Evolutionary conservation across 352 stramenopile genomes (phyloP).

Genomic region (Plasmopara halstedii): DNA sequence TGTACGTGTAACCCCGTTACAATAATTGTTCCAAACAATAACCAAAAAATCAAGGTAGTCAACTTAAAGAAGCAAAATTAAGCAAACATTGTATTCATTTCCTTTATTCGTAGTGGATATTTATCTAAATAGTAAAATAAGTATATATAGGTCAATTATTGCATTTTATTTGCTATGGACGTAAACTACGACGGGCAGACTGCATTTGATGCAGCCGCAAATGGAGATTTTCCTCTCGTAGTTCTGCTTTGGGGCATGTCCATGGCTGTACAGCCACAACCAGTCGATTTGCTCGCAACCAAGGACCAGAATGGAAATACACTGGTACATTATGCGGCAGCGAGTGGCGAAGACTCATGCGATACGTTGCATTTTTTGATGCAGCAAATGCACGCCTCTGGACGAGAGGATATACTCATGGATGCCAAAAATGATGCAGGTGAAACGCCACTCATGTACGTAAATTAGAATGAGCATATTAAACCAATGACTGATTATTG

Average conservation of each 20-base stretch:
- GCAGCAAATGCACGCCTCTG: slow-evolving; percentile 47
- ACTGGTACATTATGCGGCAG: slow-evolving; percentile 58
- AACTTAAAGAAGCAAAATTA: no score
- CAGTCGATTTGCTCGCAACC: slow-evolving; percentile 40
- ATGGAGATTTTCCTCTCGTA: slow-evolving; percentile 79
- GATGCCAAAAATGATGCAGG: slow-evolving; percentile 46
- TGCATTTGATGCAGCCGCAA: slow-evolving; percentile 61
- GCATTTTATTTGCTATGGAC: slow-evolving; percentile 39
- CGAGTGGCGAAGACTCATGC: slow-evolving; percentile 30
- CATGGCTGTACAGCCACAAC: slow-evolving; percentile 48
- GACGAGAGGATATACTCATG: slow-evolving; percentile 27
- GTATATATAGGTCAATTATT: no score
- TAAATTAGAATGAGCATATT: not conserved
- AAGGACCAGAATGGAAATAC: slow-evolving; percentile 44
- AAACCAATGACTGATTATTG: slow-evolving; percentile 6
- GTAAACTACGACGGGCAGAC: slow-evolving; percentile 69
- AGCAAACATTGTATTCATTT: no score
- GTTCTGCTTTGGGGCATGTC: slow-evolving; percentile 83
- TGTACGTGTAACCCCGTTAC: no score
- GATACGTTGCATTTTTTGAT: slow-evolving; percentile 78
- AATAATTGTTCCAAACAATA: no score
- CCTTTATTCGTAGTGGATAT: no score
- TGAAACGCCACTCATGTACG: slow-evolving; percentile 73
- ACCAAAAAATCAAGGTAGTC: no score
- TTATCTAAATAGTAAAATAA: no score